Conservation (phyloP, 2,329 filamentous ascomycete species). For the Balansia obtecta region DNA sequence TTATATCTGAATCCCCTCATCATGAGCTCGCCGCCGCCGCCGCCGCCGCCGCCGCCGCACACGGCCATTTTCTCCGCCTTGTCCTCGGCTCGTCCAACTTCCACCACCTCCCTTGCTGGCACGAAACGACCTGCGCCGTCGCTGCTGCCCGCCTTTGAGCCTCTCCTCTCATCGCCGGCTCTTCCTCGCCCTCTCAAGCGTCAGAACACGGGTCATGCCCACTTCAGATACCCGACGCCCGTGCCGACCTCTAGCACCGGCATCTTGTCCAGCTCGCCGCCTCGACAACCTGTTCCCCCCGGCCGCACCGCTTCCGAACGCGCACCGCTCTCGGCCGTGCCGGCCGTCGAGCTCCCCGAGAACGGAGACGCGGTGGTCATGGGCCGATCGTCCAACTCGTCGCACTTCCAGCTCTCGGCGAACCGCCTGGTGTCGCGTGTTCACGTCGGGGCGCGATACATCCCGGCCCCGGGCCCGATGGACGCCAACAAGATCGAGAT, state of each 20-base stretch:
- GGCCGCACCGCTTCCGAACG: constrained; percentile 61
- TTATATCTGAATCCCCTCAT: no score
- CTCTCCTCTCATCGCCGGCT: constrained; percentile 62
- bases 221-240: constrained; percentile 77
- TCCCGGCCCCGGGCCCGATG: constrained; percentile 53
- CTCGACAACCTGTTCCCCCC: constrained; percentile 33
- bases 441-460: constrained; percentile 79
- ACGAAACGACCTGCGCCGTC: constrained; percentile 52
- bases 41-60: constrained; percentile 18
- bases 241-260: constrained; percentile 89
- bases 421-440: constrained; percentile 89
- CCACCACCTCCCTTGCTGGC: no score
- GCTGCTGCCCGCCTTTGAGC: constrained; percentile 69
- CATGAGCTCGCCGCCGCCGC: no score
- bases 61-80: not conserved
- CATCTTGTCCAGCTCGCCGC: constrained; percentile 78
- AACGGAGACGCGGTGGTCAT: constrained; percentile 75
- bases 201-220: constrained; percentile 37
- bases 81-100: no score
- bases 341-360: constrained; percentile 67
- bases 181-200: constrained; percentile 60
- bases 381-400: constrained; percentile 89
- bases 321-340: constrained; percentile 69
- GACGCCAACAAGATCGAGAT: constrained; percentile 74
- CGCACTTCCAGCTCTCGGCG: constrained; percentile 85